A percentile compares a stretch with the other conserved stretches of the same genome.
phyloP scores from a whole-genome alignment of 2,329 filamentous ascomycete species.

The Colletotrichum orchidophilum region DNA sequence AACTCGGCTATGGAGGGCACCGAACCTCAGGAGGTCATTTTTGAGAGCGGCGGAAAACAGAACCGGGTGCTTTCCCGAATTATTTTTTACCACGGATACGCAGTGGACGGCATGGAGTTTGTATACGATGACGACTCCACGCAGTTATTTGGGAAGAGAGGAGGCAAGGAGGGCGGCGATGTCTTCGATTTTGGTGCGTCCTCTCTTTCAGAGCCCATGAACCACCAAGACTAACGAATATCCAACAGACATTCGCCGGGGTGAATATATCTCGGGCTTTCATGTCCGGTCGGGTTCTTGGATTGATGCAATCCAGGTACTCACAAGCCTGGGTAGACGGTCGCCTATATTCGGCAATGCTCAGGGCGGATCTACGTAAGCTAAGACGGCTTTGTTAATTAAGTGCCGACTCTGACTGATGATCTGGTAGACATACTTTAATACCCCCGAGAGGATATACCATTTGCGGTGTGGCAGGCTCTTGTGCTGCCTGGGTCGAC shows the following conservation, averaged over 20 bases:
- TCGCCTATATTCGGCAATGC: conserved; percentile 87
- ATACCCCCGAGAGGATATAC: conserved; percentile 90
- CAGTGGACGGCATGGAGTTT: conserved; percentile 89
- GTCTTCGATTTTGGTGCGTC: conserved; percentile 81
- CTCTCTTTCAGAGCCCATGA: neutral
- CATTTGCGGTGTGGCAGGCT: conserved; percentile 88
- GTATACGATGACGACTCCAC: conserved; percentile 86
- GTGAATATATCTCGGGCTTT: conserved; percentile 90
- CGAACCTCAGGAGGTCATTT: conserved; percentile 76
- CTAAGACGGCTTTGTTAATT: conserved; percentile 37
- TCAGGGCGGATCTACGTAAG: conserved; percentile 83
- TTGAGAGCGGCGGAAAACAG: conserved; percentile 73
- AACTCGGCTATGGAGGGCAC: conserved; percentile 76
- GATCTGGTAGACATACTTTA: conserved; percentile 74
- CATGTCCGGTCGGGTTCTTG: conserved; percentile 80
- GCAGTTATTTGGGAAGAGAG: conserved; percentile 86
- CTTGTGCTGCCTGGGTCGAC: conserved; percentile 83
- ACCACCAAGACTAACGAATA: conserved; percentile 35
- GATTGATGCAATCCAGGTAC: conserved; percentile 89
- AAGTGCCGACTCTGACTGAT: conserved; percentile 35
- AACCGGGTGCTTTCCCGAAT: conserved; percentile 80
- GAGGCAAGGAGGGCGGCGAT: conserved; percentile 74
- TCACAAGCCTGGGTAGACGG: conserved; percentile 88
- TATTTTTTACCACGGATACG: conserved; percentile 76
- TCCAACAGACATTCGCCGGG: conserved; percentile 77